Base-by-base conservation (phyloP, 148 eudicot species). In the Camellia granthamiana region DNA sequence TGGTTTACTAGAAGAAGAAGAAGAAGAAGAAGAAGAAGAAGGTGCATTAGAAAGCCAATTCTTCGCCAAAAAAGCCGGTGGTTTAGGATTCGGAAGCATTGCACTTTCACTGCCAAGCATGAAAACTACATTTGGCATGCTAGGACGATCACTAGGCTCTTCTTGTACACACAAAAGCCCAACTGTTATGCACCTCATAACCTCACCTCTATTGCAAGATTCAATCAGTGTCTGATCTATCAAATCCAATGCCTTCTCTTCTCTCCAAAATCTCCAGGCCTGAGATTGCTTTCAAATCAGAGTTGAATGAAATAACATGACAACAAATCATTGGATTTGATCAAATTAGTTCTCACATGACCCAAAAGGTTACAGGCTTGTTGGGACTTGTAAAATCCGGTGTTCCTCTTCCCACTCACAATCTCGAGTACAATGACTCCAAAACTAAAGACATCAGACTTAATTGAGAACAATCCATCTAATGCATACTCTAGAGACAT, bases 161-260 rank as follows among this genome's bases (percentile, higher is more conserved):
- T 81, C 83, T 59, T 81, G 83, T 69, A 81, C 83, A 68, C 83
- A 81, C 46, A 81, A 52, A 5, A 81, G 79, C 79, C 75, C 83
- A 12, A 81, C 69, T 16, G 6, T 75, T 56, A 81, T 75, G 79
- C 83, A 81, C 69, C 60, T 81, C 38, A 75, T 18, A 5, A 81
- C 83, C 38, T 81, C 83, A 42, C 58, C n/a, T 21, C 6, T 30
- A 30, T 72, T 74, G 76, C 77, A 47, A 0, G 64, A 62, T 74
- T 80, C 82, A 3, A 30, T 3, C 19, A 72, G 51, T 30, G 49
- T 43, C 16, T 62, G 63, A 18, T 80, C 82, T 38, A 81, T 21
- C 21, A 81, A 58, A 13, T 64, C 68, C 55, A 81, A 2, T 23
- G 79, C 56, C 69, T 66, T 75, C 21, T 67, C 69, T 75, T 81